Base-by-base conservation (phyloP, 768 basidiomycete species). In the Xerocomellus dryophilus region DNA sequence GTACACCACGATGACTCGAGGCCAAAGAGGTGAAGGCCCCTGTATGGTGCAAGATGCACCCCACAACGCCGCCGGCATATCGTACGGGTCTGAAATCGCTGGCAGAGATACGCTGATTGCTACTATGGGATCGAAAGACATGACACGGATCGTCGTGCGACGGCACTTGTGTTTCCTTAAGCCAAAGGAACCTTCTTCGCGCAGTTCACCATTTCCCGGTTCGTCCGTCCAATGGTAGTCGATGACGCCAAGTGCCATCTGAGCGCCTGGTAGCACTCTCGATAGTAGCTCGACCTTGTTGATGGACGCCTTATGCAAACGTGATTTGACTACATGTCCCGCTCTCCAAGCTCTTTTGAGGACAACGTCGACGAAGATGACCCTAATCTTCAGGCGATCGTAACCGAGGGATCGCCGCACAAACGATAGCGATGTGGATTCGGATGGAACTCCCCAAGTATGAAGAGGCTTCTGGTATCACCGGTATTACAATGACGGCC, bases 301-400 rank as follows among this genome's bases (percentile, higher is more conserved):
- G 32, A 56, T 17, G 7, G 31, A 53, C 6, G 10, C 12, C 17
- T 15, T 35, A 12, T 41, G 44, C 4, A 39, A 56, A 9, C 32
- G 43, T 7, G 38, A 15, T 21, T 15, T 35, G 25, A 42, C 25
- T 18, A 0, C 11, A 32, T 36, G 23, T 14, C 44, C 43, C 15
- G 25, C 39, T 7, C 15, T 27, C 51, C 38, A 53, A 29, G 8
- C 18, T 17, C 23, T 35, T 10, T 11, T 32, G 44, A 53, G 51
- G 15, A 29, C 20, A 2, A 46, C 38, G 12, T 56, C 23, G 12
- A 56, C 5, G 11, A 46, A 12, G 25, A 56, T 23, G 25, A 46
- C 54, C 17, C 20, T 56, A 25, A 54, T 56, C 39, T 14, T 56
- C 17, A 56, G 38, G 20, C 53, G 54, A 36, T 46, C 51, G 5